Percentiles rank a stretch among this genome's conserved stretches.
These are phyloP conservation scores for Mortierella polycephala DNA, from an alignment of 371 early-diverging fungal species.

Conservation along the genomic window DNA sequence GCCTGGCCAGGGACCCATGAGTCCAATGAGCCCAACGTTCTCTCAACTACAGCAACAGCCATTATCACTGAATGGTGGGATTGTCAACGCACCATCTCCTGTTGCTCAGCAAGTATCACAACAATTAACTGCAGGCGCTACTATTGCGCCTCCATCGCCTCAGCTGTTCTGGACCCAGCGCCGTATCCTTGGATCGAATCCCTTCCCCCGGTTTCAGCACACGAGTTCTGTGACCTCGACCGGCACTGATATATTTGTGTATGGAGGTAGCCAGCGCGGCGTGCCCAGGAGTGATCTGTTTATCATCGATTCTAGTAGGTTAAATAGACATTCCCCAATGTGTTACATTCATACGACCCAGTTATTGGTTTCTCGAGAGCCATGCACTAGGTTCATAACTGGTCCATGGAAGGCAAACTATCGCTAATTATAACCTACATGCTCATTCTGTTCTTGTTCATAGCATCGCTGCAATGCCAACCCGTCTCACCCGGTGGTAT, in stretches of 20 bases:
- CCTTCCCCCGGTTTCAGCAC: constrained; percentile 70
- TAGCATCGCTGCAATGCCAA: constrained; percentile 44
- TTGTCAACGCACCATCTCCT: not conserved
- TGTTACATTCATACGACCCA: too few relatives aligned
- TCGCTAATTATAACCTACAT: too few relatives aligned
- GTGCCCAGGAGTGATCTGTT: constrained; percentile 67
- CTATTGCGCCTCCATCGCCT: constrained; percentile 18
- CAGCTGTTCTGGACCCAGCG: constrained; percentile 52
- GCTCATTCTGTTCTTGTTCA: too few relatives aligned
- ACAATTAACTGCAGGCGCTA: constrained; percentile 5
- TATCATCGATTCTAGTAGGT: constrained; percentile 71
- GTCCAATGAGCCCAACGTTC: constrained; percentile 30
- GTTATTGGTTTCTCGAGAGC: too few relatives aligned
- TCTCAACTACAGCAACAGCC: constrained; percentile 6
- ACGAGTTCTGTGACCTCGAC: constrained; percentile 59
- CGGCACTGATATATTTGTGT: constrained; percentile 63
- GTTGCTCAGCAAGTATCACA: not conserved
- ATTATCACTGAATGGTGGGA: not conserved
- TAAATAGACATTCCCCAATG: too few relatives aligned
- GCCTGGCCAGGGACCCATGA: constrained; percentile 7
- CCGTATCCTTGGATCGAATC: constrained; percentile 51
- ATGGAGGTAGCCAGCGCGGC: constrained; percentile 66
- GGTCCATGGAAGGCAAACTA: too few relatives aligned
- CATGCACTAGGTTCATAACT: too few relatives aligned
- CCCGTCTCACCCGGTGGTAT: constrained; percentile 31